Conservation (phyloP, 2,329 filamentous ascomycete genomes). For the Cercospora citrullina region DNA sequence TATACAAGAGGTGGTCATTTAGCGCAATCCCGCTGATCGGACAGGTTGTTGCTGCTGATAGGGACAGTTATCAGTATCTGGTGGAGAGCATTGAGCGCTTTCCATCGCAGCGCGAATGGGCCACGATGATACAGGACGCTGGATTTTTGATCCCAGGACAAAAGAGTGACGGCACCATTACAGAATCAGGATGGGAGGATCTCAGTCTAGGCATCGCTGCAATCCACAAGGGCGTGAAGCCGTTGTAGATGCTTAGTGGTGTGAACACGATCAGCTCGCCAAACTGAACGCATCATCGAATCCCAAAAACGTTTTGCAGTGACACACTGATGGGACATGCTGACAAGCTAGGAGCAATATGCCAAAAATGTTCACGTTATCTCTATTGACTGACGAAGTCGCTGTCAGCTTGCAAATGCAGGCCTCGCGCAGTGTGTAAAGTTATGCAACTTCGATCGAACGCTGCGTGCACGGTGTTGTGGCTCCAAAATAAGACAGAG, state of each 20-base stretch:
- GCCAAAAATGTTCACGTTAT: neutral
- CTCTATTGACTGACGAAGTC: neutral
- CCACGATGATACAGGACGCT: constrained; percentile 76
- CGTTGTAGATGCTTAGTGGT: constrained; percentile 34
- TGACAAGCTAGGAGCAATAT: neutral
- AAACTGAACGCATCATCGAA: neutral
- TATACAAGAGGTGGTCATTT: constrained; percentile 97
- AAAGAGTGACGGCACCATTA: constrained; percentile 33
- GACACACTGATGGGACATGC: neutral
- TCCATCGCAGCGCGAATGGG: constrained; percentile 81
- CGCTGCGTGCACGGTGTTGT: neutral
- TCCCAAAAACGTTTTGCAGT: neutral
- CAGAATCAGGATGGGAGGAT: constrained; percentile 76
- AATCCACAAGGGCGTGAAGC: constrained; percentile 96
- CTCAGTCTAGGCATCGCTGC: constrained; percentile 89
- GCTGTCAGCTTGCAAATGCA: neutral
- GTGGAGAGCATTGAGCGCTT: constrained; percentile 97
- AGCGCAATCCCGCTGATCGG: constrained; percentile 91
- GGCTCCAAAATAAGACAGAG: neutral
- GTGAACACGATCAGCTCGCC: neutral
- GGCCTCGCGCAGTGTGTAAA: neutral
- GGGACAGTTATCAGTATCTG: constrained; percentile 96
- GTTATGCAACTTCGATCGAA: neutral
- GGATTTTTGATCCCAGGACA: constrained; percentile 78
- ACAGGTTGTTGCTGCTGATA: constrained; percentile 88